Conservation (phyloP, 805 yeast genomes). For the Candida loeiensis region DNA sequence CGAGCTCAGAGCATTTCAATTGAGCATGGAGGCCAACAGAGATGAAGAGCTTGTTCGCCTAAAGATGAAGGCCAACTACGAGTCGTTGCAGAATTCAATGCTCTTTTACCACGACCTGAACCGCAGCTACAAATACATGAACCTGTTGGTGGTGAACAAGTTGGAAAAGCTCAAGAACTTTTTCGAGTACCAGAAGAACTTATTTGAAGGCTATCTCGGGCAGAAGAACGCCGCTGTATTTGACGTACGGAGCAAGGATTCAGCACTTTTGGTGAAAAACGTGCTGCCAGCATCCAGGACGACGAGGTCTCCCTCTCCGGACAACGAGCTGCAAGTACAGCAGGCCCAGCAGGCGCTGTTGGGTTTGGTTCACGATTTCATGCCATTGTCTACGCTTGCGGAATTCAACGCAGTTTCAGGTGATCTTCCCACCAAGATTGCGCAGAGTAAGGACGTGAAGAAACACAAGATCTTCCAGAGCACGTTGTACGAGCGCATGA, state of each 20-base stretch:
- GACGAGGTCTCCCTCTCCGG: constrained; percentile 3
- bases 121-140: constrained; percentile 30
- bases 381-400: constrained; percentile 36
- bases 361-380: constrained; percentile 34
- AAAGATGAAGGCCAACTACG: constrained; percentile 30
- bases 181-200: constrained; percentile 33
- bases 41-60: constrained; percentile 35
- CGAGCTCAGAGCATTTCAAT: constrained; percentile 22
- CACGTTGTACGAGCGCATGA: constrained; percentile 33
- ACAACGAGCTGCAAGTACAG: background rate
- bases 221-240: constrained; percentile 14
- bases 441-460: constrained; percentile 15
- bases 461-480: constrained; percentile 41
- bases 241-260: constrained; percentile 24
- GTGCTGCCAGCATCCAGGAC: constrained; percentile 10
- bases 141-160: constrained; percentile 28
- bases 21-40: constrained; percentile 19
- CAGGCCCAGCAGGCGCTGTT: constrained; percentile 1
- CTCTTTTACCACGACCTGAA: constrained; percentile 37
- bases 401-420: constrained; percentile 42
- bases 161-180: constrained; percentile 37
- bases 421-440: constrained; percentile 27
- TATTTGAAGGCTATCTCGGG: constrained; percentile 20
- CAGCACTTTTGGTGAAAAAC: constrained; percentile 18
- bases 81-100: constrained; percentile 27